Evolutionary conservation across 139 green algal genomes (phyloP), one percentile per base, ranked within the genome.

Genomic region (Tetradesmus lagerheimii): DNA sequence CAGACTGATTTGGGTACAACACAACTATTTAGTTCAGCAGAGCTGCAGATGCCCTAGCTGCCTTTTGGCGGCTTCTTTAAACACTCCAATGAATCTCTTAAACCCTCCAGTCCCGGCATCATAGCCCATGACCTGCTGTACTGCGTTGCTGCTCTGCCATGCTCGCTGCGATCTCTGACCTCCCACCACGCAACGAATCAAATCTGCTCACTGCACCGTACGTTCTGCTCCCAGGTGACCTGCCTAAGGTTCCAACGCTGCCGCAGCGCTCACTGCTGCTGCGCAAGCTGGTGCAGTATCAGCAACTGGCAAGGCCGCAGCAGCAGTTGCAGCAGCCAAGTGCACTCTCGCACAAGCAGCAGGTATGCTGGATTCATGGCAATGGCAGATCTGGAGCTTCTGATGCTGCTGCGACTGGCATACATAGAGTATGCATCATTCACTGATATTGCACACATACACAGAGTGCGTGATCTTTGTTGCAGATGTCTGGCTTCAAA

Each of bases 261-360:
- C 83, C 83, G 62, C 62, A 79, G 35, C 57, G 83, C 29, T 88
- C 83, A 4, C 39, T 88, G 47, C 83, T 88, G 57, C 35, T 88
- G 57, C 57, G 83, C 15, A 88, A 88, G 39, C 62, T 88, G 20
- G 37, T 78, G 18, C 31, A 88, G 39, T 80, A 80, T 64, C 25
- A 88, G 29, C 57, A 47, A 8, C 9, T 41, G 37, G 80, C 80
- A 11, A 29, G 27, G n/a, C 53, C 31, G 9, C 62, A 37, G 18
- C 43, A 6, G 50, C 80, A 53, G 80, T 37, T 14, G 34, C 12
- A 12, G 27, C 12, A 57, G 62, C 4, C 16, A 27, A n/a, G 62
- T 4, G 4, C 29, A 29, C 29, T 41, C 0, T 57, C 83, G 4
- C 37, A 39, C 9, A 78, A 79, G 27, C 62, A 79, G 62, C 83